A percentile compares a stretch with the other conserved stretches of the same genome.
phyloP scores from a whole-genome alignment of 768 basidiomycete genomes.

The Lactifluus piperatus region DNA sequence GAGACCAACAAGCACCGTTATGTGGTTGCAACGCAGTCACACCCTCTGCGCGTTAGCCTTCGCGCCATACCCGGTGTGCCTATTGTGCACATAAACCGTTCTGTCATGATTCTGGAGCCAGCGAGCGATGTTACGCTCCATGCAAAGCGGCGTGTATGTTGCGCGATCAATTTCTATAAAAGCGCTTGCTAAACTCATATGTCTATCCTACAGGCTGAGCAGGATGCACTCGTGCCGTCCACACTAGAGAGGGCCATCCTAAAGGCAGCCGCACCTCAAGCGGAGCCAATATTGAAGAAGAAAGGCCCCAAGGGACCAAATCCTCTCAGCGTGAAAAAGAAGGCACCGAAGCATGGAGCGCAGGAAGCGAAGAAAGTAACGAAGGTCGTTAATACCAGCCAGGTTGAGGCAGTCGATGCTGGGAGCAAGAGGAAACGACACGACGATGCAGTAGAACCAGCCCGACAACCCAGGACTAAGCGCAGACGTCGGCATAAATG shows the following conservation, averaged over 20 bases:
- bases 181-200: neutral
- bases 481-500: slow-evolving; percentile 24
- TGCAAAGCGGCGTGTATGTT: slow-evolving; percentile 52
- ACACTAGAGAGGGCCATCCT: slow-evolving; percentile 41
- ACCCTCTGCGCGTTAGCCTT: slow-evolving; percentile 57
- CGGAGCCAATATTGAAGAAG: slow-evolving; percentile 39
- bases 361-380: neutral
- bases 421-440: slow-evolving; percentile 26
- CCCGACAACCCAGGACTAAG: slow-evolving; percentile 15
- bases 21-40: slow-evolving; percentile 78
- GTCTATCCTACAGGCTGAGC: slow-evolving; percentile 44
- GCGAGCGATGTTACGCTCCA: slow-evolving; percentile 70
- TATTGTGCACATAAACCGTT: slow-evolving; percentile 82
- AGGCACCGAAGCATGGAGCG: slow-evolving; percentile 30
- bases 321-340: slow-evolving; percentile 89
- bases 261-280: slow-evolving; percentile 24
- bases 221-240: slow-evolving; percentile 45
- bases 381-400: slow-evolving; percentile 16
- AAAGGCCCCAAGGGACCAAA: slow-evolving; percentile 84
- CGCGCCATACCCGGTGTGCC: slow-evolving; percentile 78
- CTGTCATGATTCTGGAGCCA: slow-evolving; percentile 89
- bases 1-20: slow-evolving; percentile 88
- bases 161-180: neutral
- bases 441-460: slow-evolving; percentile 9
- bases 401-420: slow-evolving; percentile 12